Conservation (phyloP, 306 rosid species). For the Canavalia gladiata region DNA sequence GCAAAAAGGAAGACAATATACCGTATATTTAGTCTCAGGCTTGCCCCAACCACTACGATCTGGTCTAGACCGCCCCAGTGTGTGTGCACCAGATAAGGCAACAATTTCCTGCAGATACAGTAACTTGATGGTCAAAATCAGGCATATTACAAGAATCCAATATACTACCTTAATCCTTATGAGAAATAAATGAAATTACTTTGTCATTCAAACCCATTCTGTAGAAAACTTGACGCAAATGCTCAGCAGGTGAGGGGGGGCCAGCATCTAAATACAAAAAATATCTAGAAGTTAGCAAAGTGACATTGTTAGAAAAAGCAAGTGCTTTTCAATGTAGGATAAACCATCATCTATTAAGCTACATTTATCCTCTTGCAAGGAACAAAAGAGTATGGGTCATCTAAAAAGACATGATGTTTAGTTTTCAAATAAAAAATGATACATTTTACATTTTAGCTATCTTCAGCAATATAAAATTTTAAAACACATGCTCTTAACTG, state of each 20-base stretch:
- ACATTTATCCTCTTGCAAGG: slow-evolving; percentile 10
- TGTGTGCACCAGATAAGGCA: slow-evolving; percentile 97
- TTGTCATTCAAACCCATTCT: slow-evolving; percentile 94
- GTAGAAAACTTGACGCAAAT: slow-evolving; percentile 90
- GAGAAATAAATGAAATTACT: slow-evolving; percentile 56
- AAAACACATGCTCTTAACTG: slow-evolving; percentile 11
- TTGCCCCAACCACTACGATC: slow-evolving; percentile 99
- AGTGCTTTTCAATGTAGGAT: slow-evolving; percentile 4
- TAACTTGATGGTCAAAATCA: slow-evolving; percentile 45
- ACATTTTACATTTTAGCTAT: not conserved
- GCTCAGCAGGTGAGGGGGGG: slow-evolving; percentile 96
- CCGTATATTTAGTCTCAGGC: slow-evolving; percentile 96
- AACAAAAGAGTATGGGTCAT: not conserved
- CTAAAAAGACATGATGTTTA: slow-evolving; percentile 10
- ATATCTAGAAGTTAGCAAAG: slow-evolving; percentile 34
- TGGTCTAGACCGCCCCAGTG: slow-evolving; percentile 93
- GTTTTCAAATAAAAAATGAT: slow-evolving; percentile 11
- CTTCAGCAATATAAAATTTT: slow-evolving; percentile 14
- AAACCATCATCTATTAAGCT: not conserved
- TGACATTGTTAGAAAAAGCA: slow-evolving; percentile 17
- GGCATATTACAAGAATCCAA: slow-evolving; percentile 25
- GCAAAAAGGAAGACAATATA: slow-evolving; percentile 50
- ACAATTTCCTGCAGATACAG: slow-evolving; percentile 85
- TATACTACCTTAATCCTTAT: not conserved
- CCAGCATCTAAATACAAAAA: slow-evolving; percentile 78